A percentile compares a stretch with the other conserved stretches of the same genome.
Conservation (phyloP, 2,329 filamentous ascomycete species). For the Pseudodiploospora longispora region DNA sequence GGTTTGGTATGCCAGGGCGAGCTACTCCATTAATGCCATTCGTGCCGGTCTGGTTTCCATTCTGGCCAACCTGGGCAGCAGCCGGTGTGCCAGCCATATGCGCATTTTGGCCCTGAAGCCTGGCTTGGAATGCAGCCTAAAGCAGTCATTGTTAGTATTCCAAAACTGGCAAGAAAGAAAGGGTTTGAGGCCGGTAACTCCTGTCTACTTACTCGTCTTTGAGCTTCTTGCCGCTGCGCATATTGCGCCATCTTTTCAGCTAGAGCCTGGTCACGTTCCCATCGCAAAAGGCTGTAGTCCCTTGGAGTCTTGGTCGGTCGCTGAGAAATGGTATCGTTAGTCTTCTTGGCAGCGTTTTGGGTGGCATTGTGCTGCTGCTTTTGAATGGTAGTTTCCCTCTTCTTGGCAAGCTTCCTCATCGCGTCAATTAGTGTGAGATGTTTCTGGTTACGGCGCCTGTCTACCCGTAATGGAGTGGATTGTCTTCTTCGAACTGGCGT, state of each 20-base stretch:
- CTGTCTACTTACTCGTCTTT: conserved; percentile 42
- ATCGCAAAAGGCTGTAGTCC: conserved; percentile 83
- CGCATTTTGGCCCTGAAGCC: conserved; percentile 36
- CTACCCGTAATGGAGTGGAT: conserved; percentile 75
- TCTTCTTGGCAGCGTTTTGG: conserved; percentile 71
- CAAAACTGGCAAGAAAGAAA: background rate
- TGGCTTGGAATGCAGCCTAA: conserved; percentile 37
- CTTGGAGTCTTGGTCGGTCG: conserved; percentile 66
- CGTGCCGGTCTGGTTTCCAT: conserved; percentile 18
- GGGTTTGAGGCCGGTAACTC: too few relatives aligned
- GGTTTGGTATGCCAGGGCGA: conserved; percentile 33
- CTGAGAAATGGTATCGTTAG: conserved; percentile 53
- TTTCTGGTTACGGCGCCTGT: conserved; percentile 76
- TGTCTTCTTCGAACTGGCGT: conserved; percentile 52
- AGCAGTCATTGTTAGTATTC: conserved; percentile 6
- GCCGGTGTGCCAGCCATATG: conserved; percentile 38
- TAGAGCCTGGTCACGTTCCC: conserved; percentile 70
- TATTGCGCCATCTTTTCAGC: conserved; percentile 51
- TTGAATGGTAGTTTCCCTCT: conserved; percentile 74
- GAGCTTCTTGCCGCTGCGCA: conserved; percentile 51
- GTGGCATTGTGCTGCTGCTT: conserved; percentile 84
- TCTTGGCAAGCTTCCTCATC: conserved; percentile 93
- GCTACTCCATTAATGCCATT: conserved; percentile 20
- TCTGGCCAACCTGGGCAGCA: conserved; percentile 22
- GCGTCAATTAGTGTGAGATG: conserved; percentile 85